Conservation (phyloP, 129 eudicot species). For the Silybum marianum region DNA sequence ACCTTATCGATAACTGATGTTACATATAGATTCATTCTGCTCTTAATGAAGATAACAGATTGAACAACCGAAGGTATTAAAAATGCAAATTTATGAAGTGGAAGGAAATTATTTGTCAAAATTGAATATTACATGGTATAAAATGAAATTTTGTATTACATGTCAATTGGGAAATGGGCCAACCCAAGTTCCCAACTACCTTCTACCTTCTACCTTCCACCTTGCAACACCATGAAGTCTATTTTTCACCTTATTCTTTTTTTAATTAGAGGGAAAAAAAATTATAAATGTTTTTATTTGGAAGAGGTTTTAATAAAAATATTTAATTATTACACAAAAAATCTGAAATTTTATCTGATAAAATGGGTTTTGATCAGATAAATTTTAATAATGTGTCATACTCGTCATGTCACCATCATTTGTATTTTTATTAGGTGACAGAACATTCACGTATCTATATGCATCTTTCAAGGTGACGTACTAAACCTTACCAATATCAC, state of each 20-base stretch:
- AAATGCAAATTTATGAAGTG: neutral
- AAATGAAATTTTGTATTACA: neutral
- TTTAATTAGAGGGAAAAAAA: neutral
- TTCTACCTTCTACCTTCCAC: conserved; percentile 4
- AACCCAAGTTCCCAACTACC: conserved; percentile 7
- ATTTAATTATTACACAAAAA: neutral
- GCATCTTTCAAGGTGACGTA: neutral
- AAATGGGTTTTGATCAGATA: neutral
- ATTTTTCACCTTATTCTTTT: conserved; percentile 4
- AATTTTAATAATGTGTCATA: neutral
- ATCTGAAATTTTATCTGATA: neutral
- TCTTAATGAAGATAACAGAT: neutral
- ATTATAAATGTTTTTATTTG: neutral
- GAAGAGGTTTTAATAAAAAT: neutral
- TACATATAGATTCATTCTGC: neutral
- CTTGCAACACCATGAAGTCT: neutral
- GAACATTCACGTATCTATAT: neutral
- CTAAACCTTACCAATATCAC: neutral
- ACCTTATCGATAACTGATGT: too few relatives aligned
- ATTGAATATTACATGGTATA: neutral
- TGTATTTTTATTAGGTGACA: neutral
- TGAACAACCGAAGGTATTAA: neutral
- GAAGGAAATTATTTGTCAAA: neutral
- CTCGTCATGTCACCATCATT: neutral
- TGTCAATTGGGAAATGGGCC: conserved; percentile 6